These are phyloP conservation scores for Carex arenaria DNA, from an alignment of 202 grass and related monocot genomes.

Conservation along the genomic window DNA sequence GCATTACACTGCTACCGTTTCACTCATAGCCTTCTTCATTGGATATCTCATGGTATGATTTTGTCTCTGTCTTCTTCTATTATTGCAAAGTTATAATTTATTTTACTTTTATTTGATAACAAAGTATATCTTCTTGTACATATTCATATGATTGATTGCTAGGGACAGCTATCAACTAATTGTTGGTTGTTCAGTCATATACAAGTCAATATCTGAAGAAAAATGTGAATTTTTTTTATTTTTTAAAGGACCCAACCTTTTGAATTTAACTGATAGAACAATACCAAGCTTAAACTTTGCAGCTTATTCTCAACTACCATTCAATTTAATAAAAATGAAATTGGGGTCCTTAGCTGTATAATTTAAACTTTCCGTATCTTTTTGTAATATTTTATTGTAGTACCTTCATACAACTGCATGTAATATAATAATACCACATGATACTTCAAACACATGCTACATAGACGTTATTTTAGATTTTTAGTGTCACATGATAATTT, in stretches of 20 bases:
- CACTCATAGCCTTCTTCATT: constrained; percentile 82
- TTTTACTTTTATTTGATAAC: neutral
- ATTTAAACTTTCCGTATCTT: neutral
- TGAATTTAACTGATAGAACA: neutral
- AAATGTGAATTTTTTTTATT: neutral
- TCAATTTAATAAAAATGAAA: neutral
- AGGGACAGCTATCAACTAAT: neutral
- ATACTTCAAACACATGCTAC: neutral
- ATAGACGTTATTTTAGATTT: neutral
- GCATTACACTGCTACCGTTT: constrained; percentile 83
- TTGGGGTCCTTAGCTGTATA: neutral
- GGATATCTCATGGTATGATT: constrained; percentile 77
- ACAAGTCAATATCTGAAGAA: neutral
- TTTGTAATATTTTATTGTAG: neutral
- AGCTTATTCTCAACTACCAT: neutral
- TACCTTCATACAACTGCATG: neutral
- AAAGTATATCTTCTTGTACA: neutral
- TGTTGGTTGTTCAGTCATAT: neutral
- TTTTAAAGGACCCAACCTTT: neutral
- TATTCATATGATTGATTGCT: constrained; percentile 8
- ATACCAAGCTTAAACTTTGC: neutral
- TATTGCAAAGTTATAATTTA: neutral
- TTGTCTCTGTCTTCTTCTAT: neutral
- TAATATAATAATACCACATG: neutral
- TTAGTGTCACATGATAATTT: neutral